Conservation (phyloP, 441 rosid species). For the Pelargonium australe region DNA sequence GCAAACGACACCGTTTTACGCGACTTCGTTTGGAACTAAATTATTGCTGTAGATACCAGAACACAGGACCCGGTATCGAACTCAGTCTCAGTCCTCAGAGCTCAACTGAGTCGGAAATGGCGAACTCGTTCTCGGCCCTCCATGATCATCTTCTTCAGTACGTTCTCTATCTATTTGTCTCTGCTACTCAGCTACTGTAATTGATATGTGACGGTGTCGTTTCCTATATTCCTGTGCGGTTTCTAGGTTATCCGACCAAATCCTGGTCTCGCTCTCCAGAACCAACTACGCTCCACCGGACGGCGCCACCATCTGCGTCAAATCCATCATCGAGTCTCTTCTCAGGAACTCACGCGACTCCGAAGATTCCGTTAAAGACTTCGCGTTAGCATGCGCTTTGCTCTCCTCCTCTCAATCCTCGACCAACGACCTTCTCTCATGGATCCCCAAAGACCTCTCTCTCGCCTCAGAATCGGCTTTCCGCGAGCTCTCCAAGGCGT, state of each 20-base stretch:
- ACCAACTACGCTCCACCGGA: constrained; percentile 41
- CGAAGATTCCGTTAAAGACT: constrained; percentile 32
- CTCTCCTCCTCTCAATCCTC: constrained; percentile 50
- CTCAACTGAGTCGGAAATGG: constrained; percentile 27
- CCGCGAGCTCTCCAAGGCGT: constrained; percentile 33
- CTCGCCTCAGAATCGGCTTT: constrained; percentile 32
- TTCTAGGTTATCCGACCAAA: constrained; percentile 40
- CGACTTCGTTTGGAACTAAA: too few species aligned
- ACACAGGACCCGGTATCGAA: too few species aligned
- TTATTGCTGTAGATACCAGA: too few species aligned
- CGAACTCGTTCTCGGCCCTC: constrained; percentile 30
- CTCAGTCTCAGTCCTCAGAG: neutral
- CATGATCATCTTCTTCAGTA: constrained; percentile 44
- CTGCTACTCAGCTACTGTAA: neutral
- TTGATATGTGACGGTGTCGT: neutral
- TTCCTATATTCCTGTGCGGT: neutral
- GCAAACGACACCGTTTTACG: too few species aligned
- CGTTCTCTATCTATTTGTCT: constrained; percentile 20
- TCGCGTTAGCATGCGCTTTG: constrained; percentile 60
- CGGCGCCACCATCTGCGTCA: constrained; percentile 35
- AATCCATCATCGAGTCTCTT: constrained; percentile 41
- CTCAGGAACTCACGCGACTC: constrained; percentile 26
- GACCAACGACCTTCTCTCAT: constrained; percentile 52
- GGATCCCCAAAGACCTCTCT: constrained; percentile 49
- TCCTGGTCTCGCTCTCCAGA: constrained; percentile 36